Evolutionary conservation across 371 early-diverging fungal genomes (phyloP).

Genomic region (Mucor racemosus): DNA sequence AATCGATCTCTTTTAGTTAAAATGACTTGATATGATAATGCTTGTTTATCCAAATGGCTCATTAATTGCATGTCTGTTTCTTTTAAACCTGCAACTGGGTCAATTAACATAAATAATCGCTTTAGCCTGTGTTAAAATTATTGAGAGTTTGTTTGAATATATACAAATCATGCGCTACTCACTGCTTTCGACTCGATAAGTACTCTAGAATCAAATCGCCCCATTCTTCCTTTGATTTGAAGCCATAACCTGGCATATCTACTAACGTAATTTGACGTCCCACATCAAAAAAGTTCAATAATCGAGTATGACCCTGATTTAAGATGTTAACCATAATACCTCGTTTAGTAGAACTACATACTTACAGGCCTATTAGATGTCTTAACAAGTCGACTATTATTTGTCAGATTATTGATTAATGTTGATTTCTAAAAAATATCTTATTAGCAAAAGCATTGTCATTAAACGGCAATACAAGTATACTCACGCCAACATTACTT

Average conservation of each 20-base stretch:
- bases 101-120: slow-evolving; percentile 69
- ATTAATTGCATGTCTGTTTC: slow-evolving; percentile 65
- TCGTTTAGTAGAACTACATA: not conserved
- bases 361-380: slow-evolving; percentile 76
- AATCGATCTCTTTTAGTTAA: slow-evolving; percentile 72
- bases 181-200: slow-evolving; percentile 61
- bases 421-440: slow-evolving; percentile 62
- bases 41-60: slow-evolving; percentile 60
- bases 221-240: slow-evolving; percentile 74
- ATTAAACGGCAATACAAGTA: not conserved
- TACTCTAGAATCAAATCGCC: slow-evolving; percentile 73
- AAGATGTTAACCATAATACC: not conserved
- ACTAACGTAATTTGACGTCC: slow-evolving; percentile 65
- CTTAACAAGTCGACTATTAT: slow-evolving; percentile 65
- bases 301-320: slow-evolving; percentile 71
- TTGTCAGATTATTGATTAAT: slow-evolving; percentile 68
- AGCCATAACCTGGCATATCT: slow-evolving; percentile 87
- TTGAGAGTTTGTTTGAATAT: not conserved
- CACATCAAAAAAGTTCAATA: slow-evolving; percentile 74
- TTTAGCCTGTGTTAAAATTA: slow-evolving; percentile 48
- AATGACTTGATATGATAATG: slow-evolving; percentile 65
- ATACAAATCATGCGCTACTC: slow-evolving; percentile 19
- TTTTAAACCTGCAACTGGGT: slow-evolving; percentile 73
- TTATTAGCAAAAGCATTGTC: too few relatives aligned
- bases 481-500: slow-evolving; percentile 73